Evolutionary conservation across 2,329 filamentous ascomycete genomes (phyloP).

Genomic region (Aspergillus brasiliensis): DNA sequence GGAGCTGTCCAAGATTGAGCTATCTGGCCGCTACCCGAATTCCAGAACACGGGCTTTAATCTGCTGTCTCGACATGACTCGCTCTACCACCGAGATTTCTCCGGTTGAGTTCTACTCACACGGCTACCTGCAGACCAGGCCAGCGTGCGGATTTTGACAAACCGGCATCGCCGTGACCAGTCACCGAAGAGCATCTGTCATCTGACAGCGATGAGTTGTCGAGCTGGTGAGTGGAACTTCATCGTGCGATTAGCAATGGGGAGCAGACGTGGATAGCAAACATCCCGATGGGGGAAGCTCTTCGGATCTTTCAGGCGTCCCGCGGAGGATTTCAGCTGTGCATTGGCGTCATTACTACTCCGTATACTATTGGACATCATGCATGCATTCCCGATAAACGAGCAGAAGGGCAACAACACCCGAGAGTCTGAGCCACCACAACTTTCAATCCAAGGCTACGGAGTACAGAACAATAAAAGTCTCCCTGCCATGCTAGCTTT

Average conservation of each 20-base stretch:
- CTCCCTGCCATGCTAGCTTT: neutral
- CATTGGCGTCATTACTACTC: too few species aligned
- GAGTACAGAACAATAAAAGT: neutral
- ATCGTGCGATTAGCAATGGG: neutral
- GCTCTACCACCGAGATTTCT: neutral
- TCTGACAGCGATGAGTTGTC: neutral
- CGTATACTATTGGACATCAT: too few species aligned
- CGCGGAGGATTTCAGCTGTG: too few species aligned
- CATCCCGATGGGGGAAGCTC: neutral
- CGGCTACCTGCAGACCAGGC: neutral
- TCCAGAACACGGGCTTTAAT: neutral
- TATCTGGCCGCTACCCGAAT: too few species aligned
- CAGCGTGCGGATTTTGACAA: neutral
- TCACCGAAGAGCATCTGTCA: neutral
- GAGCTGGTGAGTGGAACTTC: neutral
- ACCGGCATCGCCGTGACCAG: neutral
- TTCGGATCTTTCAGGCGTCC: neutral
- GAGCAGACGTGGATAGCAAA: neutral
- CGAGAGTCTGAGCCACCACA: neutral
- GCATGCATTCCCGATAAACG: neutral
- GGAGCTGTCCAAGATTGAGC: too few species aligned
- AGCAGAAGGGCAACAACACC: neutral
- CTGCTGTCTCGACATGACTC: neutral
- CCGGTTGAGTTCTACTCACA: neutral
- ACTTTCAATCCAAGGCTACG: neutral